Conservation (phyloP, 306 rosid species). For the Cotoneaster glaucophyllus region DNA sequence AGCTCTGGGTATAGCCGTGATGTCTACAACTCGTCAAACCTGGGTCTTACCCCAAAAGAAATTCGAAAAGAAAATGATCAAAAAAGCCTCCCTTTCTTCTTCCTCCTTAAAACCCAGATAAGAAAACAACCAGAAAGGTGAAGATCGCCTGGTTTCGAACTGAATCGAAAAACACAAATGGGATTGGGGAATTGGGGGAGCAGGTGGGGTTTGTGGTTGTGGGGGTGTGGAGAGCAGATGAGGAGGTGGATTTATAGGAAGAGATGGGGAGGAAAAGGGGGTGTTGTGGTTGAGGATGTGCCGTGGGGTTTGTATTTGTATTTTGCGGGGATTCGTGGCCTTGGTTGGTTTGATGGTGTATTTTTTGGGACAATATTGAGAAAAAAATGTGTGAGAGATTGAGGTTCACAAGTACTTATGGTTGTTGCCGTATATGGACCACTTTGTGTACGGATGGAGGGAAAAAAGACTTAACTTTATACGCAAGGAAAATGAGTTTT, state of each 20-base stretch:
- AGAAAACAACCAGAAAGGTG: not conserved
- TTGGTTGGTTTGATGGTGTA: not conserved
- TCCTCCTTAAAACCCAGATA: not conserved
- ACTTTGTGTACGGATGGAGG: not conserved
- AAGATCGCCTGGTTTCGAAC: not conserved
- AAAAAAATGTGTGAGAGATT: not conserved
- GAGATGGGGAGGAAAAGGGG: too few relatives aligned
- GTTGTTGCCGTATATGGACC: too few relatives aligned
- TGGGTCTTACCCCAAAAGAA: slow-evolving; percentile 64
- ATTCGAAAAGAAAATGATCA: not conserved
- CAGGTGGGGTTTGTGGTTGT: not conserved
- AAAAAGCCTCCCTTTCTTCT: not conserved
- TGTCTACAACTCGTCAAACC: slow-evolving; percentile 68
- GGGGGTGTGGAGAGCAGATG: not conserved
- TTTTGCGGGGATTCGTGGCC: slow-evolving; percentile 13
- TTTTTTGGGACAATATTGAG: slow-evolving; percentile 6
- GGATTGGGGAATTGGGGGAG: not conserved
- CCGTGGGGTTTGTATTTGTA: slow-evolving; percentile 5
- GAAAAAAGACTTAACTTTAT: not conserved
- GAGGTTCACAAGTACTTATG: too few relatives aligned
- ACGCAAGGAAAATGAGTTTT: not conserved
- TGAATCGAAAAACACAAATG: slow-evolving; percentile 2
- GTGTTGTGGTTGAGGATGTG: slow-evolving; percentile 30
- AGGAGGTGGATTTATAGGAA: slow-evolving; percentile 21
- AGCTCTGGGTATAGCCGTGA: slow-evolving; percentile 92